These are phyloP conservation scores for Tetrahymena elliotti DNA, from an alignment of 73 alveolate species.

Conservation along the genomic window DNA sequence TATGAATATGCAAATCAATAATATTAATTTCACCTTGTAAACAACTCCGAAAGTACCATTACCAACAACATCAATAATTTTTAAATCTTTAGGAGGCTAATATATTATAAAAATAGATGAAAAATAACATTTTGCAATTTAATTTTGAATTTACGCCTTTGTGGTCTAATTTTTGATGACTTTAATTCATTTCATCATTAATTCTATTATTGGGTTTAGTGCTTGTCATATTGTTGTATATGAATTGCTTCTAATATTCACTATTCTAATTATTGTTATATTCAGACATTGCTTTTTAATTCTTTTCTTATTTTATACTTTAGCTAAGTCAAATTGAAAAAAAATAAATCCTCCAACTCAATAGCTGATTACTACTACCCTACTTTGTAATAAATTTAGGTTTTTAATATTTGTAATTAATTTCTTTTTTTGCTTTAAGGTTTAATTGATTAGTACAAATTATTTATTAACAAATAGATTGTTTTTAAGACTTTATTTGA, in stretches of 20 bases:
- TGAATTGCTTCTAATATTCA: background rate
- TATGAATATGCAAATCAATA: background rate
- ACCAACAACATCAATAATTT: slow-evolving; percentile 64
- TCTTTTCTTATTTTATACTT: too few relatives aligned
- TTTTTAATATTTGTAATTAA: background rate
- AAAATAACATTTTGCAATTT: background rate
- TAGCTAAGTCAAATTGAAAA: background rate
- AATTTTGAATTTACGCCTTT: background rate
- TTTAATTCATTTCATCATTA: background rate
- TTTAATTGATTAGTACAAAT: background rate
- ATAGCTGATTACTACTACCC: background rate
- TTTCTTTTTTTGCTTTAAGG: background rate
- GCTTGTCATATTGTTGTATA: background rate
- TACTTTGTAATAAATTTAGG: background rate
- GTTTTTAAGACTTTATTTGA: background rate
- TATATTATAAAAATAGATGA: background rate
- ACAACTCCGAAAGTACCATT: slow-evolving; percentile 91
- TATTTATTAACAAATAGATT: background rate
- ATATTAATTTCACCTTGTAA: slow-evolving; percentile 30
- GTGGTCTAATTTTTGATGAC: background rate
- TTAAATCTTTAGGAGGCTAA: slow-evolving; percentile 11
- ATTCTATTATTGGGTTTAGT: background rate
- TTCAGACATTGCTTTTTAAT: background rate
- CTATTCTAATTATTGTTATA: background rate
- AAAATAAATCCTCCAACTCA: background rate